Conservation (phyloP, 2,329 filamentous ascomycete genomes). For the Neonectria punicea region DNA sequence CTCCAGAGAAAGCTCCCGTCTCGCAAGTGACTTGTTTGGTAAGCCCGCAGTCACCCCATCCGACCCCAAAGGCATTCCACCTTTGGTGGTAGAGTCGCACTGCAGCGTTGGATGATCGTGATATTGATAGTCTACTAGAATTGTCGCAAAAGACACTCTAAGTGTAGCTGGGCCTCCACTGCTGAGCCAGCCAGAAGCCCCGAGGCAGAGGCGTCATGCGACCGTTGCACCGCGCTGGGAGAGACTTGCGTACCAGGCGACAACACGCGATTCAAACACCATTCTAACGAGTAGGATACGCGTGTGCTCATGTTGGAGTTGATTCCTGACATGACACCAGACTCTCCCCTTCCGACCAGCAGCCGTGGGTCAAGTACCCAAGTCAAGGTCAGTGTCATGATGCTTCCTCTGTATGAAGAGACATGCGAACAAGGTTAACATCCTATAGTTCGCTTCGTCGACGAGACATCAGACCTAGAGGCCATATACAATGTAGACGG, state of each 20-base stretch:
- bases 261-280: conserved; percentile 30
- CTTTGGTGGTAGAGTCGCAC: not conserved
- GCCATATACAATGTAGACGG: conserved; percentile 24
- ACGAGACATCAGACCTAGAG: conserved; percentile 31
- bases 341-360: conserved; percentile 7
- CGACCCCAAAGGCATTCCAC: not conserved
- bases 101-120: not conserved
- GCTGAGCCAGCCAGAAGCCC: not conserved
- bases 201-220: conserved; percentile 27
- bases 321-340: not conserved
- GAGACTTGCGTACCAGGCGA: conserved; percentile 26
- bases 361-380: conserved; percentile 31
- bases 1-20: conserved; percentile 21
- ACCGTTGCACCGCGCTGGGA: conserved; percentile 22
- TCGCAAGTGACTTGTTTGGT: conserved; percentile 23
- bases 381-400: conserved; percentile 11
- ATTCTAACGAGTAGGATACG: conserved; percentile 18
- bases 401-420: not conserved
- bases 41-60: conserved; percentile 6
- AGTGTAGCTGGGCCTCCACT: conserved; percentile 19
- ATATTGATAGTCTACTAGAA: conserved; percentile 12
- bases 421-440: not conserved
- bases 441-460: conserved; percentile 28
- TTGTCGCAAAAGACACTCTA: conserved; percentile 25
- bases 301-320: not conserved